Base-by-base conservation (phyloP, 1,284 basidiomycete species). In the Cutaneotrichosporon cyanovorans region DNA sequence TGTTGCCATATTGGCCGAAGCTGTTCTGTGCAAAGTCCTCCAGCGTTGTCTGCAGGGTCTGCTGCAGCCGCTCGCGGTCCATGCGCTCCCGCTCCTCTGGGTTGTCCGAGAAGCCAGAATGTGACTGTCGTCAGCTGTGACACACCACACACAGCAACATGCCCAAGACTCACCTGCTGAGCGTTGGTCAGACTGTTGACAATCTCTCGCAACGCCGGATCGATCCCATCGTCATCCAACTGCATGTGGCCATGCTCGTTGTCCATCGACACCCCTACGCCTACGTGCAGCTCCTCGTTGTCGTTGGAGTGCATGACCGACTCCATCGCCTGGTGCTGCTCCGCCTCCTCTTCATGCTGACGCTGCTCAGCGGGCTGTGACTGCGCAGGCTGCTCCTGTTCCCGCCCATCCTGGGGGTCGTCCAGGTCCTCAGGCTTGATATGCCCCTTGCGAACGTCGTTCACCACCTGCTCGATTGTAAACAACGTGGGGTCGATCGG, bases 131-230 rank as follows among this genome's bases (percentile, higher is more conserved):
- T 48, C 32, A 43, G 46, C 41, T 33, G 9, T 15, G 23, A 11
- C n/a, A 28, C 25, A 28, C 12, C 25, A 28, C 8, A 12, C 12
- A 7, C 25, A 28, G 12, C 25, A 9, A 2, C 0, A 19, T 18
- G 2, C 15, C 19, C 9, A 9, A 31, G 15, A 40, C 64, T 48
- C 38, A 65, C 66, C 55, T 66, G 63, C 42, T 67, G 65, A 4
- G 65, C 67, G 20, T 66, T 63, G 0, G 64, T 66, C 30, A 69
- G 47, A 50, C 64, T 66, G 45, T 69, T 66, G 22, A 69, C 67
- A 40, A 69, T 69, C 52, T 67, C 67, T 12, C 67, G 53, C 18
- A 67, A 53, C 3, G 65, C 63, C 10, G 67, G 67, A 49, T 69
- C 67, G 34, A 67, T 63, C n/a, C 61, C 65, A 19, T 61, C 65